A percentile compares a stretch with the other conserved stretches of the same genome.
Conservation (phyloP, 176 grass and related monocot species). For the Triticum monococcum region DNA sequence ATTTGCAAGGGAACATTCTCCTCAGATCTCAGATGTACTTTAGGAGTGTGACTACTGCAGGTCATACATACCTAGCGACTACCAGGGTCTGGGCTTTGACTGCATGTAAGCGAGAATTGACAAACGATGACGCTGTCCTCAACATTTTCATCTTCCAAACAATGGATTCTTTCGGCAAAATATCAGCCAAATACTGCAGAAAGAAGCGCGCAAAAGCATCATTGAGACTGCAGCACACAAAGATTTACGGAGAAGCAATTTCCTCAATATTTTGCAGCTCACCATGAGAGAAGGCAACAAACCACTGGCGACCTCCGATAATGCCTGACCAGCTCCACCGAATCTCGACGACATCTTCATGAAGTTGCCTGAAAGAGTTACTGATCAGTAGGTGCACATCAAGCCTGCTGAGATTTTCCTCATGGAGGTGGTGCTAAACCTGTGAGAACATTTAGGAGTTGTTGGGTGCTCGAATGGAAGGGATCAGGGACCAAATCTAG, state of each 20-base stretch:
- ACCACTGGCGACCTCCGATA: slow-evolving; percentile 37
- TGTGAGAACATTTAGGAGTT: slow-evolving; percentile 51
- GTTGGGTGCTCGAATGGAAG: slow-evolving; percentile 48
- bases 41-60: background rate
- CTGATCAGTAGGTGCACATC: slow-evolving; percentile 2
- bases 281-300: slow-evolving; percentile 34
- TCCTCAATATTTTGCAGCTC: background rate
- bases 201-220: background rate
- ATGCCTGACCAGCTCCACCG: background rate
- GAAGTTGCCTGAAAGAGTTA: slow-evolving; percentile 37
- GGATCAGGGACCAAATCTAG: slow-evolving; percentile 46
- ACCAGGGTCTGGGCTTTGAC: slow-evolving; percentile 73
- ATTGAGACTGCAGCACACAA: background rate
- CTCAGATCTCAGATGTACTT: background rate
- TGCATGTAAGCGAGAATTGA: slow-evolving; percentile 81
- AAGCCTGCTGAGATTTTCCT: background rate
- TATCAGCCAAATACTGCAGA: slow-evolving; percentile 58
- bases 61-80: slow-evolving; percentile 68
- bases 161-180: slow-evolving; percentile 66
- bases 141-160: slow-evolving; percentile 71
- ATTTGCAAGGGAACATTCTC: background rate
- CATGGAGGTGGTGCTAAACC: slow-evolving; percentile 34
- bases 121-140: slow-evolving; percentile 59
- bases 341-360: slow-evolving; percentile 32
- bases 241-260: background rate